Evolutionary conservation across 768 basidiomycete genomes (phyloP).

Genomic region (Pluteus cervinus): DNA sequence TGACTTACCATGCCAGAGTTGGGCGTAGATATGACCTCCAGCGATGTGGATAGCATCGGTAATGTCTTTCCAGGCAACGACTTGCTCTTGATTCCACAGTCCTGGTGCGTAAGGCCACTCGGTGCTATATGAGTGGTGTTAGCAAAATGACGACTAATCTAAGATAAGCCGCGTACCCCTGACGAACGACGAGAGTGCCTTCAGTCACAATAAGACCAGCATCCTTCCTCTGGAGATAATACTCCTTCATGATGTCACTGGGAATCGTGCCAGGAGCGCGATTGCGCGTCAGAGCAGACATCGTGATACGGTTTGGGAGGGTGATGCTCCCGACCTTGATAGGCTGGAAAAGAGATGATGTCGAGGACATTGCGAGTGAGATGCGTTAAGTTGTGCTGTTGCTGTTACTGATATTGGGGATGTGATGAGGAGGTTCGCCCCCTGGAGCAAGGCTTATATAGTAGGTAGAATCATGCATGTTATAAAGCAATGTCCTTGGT

Average conservation of each 20-base stretch:
- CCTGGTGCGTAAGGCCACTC: slow-evolving; percentile 41
- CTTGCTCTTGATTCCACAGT: slow-evolving; percentile 39
- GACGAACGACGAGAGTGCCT: slow-evolving; percentile 31
- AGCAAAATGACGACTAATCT: background rate
- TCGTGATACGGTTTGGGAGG: slow-evolving; percentile 31
- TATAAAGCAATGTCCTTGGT: too few relatives aligned
- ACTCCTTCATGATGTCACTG: slow-evolving; percentile 30
- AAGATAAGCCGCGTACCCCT: slow-evolving; percentile 26
- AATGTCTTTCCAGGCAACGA: slow-evolving; percentile 39
- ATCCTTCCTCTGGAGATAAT: slow-evolving; percentile 36
- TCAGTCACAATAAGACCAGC: slow-evolving; percentile 36
- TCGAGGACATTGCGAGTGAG: too few relatives aligned
- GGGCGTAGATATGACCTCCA: slow-evolving; percentile 37
- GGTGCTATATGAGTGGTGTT: slow-evolving; percentile 20
- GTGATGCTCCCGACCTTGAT: slow-evolving; percentile 29
- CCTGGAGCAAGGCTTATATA: too few relatives aligned
- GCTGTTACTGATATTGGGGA: too few relatives aligned
- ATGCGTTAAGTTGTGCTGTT: too few relatives aligned
- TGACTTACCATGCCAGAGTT: slow-evolving; percentile 36
- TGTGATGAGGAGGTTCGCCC: too few relatives aligned
- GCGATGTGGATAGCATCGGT: slow-evolving; percentile 40
- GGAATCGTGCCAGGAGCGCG: slow-evolving; percentile 31
- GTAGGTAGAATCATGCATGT: too few relatives aligned
- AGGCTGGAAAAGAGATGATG: slow-evolving; percentile 20
- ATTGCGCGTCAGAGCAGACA: slow-evolving; percentile 36